Base-by-base conservation (phyloP, 768 basidiomycete genomes). In the Amanita molliuscula region DNA sequence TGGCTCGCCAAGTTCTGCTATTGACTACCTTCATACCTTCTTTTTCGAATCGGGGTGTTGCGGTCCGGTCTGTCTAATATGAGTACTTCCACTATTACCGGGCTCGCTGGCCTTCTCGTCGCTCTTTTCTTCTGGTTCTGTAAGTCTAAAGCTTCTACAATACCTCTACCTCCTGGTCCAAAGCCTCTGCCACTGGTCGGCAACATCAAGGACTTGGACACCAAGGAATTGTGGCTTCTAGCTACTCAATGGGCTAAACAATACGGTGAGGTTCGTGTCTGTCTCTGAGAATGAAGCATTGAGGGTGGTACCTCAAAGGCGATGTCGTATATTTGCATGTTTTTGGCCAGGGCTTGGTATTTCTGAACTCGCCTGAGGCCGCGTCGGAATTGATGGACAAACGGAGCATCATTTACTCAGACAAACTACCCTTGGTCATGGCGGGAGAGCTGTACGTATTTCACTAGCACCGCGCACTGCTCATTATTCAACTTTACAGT, bases 361-460 rank as follows among this genome's bases (percentile, higher is more conserved):
- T 88, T 63, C 57, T 88, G 46, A 84, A 80, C 63, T 75, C 74
- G 29, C 71, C 73, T 6, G 73, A 82, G 33, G 79, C 72, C 0
- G 75, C 73, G 0, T 67, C 69, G 34, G 85, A 87, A 31, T 64
- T 90, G 49, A 66, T 90, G 55, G 85, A 88, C 49, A 82, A 77
- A 58, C 75, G 78, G 26, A 82, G 84, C 6, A 66, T 74, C 7
- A 79, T 86, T 25, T 88, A 88, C 61, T 81, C 85, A 6, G 87
- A 88, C 65, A 84, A 82, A 61, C 83, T 83, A 0, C 65, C 68
- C 21, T 66, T 86, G 20, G 70, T 82, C 38, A 88, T 89, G 86
- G 69, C 67, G 11, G 78, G 81, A 20, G 84, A 88, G 46, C 67
- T 87, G 75, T 86, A 57, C 59, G 81, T 77, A 21, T 13, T 25